phyloP scores from a whole-genome alignment of 495 filamentous ascomycete genomes.

The Glonium stellatum region DNA sequence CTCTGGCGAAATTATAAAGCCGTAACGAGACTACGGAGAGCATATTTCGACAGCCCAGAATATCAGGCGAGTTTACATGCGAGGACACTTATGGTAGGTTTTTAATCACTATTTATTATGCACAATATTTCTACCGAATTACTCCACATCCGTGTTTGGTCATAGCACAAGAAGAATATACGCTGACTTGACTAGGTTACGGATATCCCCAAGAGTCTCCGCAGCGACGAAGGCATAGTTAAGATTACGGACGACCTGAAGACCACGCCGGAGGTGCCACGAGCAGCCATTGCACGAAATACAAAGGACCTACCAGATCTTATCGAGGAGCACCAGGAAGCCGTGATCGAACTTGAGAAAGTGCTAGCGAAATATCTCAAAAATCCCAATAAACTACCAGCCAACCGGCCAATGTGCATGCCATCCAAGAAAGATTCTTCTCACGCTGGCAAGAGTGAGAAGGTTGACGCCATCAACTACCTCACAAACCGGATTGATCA shows the following conservation, averaged over 20 bases:
- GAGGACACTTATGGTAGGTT: constrained; percentile 73
- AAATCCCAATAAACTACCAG: constrained; percentile 72
- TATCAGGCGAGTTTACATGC: constrained; percentile 86
- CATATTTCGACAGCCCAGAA: constrained; percentile 80
- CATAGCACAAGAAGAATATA: background rate
- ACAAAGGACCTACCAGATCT: constrained; percentile 79
- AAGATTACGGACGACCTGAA: constrained; percentile 68
- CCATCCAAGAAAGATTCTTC: constrained; percentile 65
- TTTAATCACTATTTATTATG: background rate
- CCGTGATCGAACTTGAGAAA: constrained; percentile 73
- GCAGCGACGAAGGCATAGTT: constrained; percentile 81
- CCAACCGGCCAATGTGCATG: constrained; percentile 68
- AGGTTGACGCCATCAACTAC: constrained; percentile 92
- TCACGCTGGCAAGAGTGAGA: constrained; percentile 53
- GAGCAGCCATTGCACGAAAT: constrained; percentile 80
- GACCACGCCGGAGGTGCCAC: constrained; percentile 66
- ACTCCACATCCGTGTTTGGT: too few species aligned
- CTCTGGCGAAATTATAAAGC: constrained; percentile 85
- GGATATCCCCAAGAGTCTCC: constrained; percentile 65
- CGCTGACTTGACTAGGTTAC: constrained; percentile 53
- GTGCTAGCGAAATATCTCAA: constrained; percentile 84
- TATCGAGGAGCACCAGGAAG: constrained; percentile 74
- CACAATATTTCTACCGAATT: too few species aligned
- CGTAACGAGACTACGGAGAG: constrained; percentile 60
- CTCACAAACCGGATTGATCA: constrained; percentile 75